These are phyloP conservation scores for Ziziphus jujuba DNA, from an alignment of 306 rosid species.

Conservation along the genomic window DNA sequence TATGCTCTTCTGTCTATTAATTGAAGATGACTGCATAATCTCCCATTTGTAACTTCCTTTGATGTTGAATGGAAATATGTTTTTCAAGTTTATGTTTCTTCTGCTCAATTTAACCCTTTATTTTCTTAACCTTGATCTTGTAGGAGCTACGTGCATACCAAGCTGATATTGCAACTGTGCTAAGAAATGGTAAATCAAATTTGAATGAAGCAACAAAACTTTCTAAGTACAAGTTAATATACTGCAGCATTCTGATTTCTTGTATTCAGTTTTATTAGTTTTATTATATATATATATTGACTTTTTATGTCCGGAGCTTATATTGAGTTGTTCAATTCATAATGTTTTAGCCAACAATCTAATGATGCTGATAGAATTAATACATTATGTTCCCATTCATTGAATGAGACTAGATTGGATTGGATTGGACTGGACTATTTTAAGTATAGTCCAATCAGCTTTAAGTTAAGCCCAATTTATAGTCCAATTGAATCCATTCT, in stretches of 20 bases:
- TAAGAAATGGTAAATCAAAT: constrained; percentile 74
- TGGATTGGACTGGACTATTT: too few species aligned
- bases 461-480: too few species aligned
- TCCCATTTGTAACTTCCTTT: background rate
- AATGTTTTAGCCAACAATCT: too few species aligned
- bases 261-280: constrained; percentile 21
- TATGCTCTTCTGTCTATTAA: too few species aligned
- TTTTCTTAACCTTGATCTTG: constrained; percentile 20
- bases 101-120: constrained; percentile 23
- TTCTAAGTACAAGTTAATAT: constrained; percentile 10
- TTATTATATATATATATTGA: background rate
- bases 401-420: too few species aligned
- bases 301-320: background rate
- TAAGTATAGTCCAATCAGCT: too few species aligned
- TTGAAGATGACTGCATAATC: too few species aligned
- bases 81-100: constrained; percentile 25
- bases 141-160: constrained; percentile 99
- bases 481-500: too few species aligned
- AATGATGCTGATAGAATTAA: too few species aligned
- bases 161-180: constrained; percentile 90
- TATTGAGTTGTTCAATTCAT: background rate
- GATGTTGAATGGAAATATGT: constrained; percentile 3
- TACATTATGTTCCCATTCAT: too few species aligned
- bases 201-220: constrained; percentile 12
- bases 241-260: constrained; percentile 4